Evolutionary conservation across 306 rosid genomes (phyloP).

Genomic region (Sphenostylis stenocarpa): DNA sequence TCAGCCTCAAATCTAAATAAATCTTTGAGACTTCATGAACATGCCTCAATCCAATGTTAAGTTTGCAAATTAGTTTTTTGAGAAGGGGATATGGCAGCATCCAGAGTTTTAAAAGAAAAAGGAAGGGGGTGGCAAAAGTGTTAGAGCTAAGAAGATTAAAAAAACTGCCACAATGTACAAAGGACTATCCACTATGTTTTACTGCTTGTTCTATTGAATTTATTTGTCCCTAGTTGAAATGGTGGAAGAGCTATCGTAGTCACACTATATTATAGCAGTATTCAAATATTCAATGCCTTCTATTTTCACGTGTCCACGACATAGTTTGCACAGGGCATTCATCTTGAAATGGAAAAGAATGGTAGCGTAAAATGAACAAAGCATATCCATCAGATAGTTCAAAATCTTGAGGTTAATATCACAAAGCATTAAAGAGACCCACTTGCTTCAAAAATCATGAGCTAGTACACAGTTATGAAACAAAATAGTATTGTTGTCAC

Average conservation of each 20-base stretch:
- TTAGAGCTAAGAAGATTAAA: not conserved
- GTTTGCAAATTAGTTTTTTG: not conserved
- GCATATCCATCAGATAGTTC: conserved; percentile 33
- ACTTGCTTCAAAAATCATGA: conserved; percentile 37
- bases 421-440: conserved; percentile 32
- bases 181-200: conserved; percentile 8
- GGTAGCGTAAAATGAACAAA: conserved; percentile 31
- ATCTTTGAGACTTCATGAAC: not conserved
- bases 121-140: not conserved
- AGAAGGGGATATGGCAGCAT: not conserved
- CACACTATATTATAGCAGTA: conserved; percentile 31
- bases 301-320: conserved; percentile 1
- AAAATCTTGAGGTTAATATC: conserved; percentile 26
- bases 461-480: conserved; percentile 18
- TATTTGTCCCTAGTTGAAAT: conserved; percentile 13
- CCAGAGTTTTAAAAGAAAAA: not conserved
- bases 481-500: conserved; percentile 33
- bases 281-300: conserved; percentile 33
- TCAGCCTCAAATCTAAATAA: not conserved
- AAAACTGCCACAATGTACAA: not conserved
- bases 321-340: conserved; percentile 17
- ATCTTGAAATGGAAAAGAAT: conserved; percentile 16
- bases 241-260: conserved; percentile 35
- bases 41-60: not conserved
- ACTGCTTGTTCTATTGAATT: conserved; percentile 20